Percentiles rank a stretch among this genome's conserved stretches.
These are phyloP conservation scores for Fagus sylvatica DNA, from an alignment of 306 rosid species.

Conservation along the genomic window DNA sequence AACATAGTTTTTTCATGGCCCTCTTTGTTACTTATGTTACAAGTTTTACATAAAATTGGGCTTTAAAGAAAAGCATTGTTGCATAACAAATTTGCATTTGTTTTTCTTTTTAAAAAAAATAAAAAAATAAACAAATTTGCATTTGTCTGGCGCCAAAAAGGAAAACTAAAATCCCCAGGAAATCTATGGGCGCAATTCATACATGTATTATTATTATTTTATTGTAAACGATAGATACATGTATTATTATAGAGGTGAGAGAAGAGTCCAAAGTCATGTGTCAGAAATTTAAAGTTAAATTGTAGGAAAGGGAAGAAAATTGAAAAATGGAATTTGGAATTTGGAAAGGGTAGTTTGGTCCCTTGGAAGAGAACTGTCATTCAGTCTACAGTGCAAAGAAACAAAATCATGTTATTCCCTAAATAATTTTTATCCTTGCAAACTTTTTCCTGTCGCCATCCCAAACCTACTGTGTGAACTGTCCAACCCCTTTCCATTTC, in stretches of 20 bases:
- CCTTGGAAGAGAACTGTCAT: slow-evolving; percentile 58
- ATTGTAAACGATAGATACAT: no score
- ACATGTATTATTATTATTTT: no score
- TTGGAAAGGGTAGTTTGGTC: slow-evolving; percentile 51
- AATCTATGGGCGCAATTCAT: no score
- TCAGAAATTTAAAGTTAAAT: slow-evolving; percentile 36
- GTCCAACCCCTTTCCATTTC: slow-evolving; percentile 39
- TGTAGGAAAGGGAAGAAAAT: slow-evolving; percentile 11
- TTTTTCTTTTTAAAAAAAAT: no score
- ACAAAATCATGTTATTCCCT: slow-evolving; percentile 61
- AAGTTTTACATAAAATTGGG: no score
- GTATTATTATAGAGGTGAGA: not conserved
- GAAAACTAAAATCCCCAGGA: no score
- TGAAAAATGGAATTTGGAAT: slow-evolving; percentile 9
- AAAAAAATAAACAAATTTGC: no score
- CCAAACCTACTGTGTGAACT: slow-evolving; percentile 13
- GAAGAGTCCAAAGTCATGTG: slow-evolving; percentile 29
- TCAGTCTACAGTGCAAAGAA: slow-evolving; percentile 54
- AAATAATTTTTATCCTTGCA: slow-evolving; percentile 38
- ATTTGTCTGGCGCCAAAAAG: no score
- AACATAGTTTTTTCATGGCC: not conserved
- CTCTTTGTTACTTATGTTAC: no score
- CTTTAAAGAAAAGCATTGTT: no score
- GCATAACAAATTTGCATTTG: no score
- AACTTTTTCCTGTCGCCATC: slow-evolving; percentile 60